Evolutionary conservation across 306 rosid species (phyloP).

Genomic region (Cicer cuneatum): DNA sequence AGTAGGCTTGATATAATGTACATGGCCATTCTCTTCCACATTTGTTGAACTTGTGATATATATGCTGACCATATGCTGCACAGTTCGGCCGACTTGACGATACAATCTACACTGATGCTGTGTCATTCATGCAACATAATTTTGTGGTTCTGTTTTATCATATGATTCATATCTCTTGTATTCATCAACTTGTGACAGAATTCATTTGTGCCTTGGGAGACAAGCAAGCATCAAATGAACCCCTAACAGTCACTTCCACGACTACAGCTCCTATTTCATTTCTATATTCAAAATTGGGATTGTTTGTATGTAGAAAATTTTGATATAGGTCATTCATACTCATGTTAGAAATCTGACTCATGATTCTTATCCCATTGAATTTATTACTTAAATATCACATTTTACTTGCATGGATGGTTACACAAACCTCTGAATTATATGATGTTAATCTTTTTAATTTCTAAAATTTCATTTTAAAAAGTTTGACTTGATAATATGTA

Average conservation of each 20-base stretch:
- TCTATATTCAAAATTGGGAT: conserved; percentile 41
- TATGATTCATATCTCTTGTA: conserved; percentile 43
- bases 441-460: background rate
- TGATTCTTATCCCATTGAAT: conserved; percentile 48
- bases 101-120: conserved; percentile 38
- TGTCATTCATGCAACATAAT: conserved; percentile 44
- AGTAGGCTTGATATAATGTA: conserved; percentile 32
- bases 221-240: conserved; percentile 49
- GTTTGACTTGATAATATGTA: background rate
- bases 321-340: conserved; percentile 48
- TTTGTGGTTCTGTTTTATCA: conserved; percentile 45
- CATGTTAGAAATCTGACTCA: conserved; percentile 41
- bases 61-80: conserved; percentile 45
- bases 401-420: conserved; percentile 22
- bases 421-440: background rate
- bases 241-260: conserved; percentile 43
- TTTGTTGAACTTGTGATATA: conserved; percentile 47
- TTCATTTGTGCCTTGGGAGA: conserved; percentile 59
- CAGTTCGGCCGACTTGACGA: conserved; percentile 40
- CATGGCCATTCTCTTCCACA: conserved; percentile 43
- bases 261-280: conserved; percentile 35
- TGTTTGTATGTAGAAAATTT: conserved; percentile 56
- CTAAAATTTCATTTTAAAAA: background rate
- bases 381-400: conserved; percentile 37
- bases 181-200: conserved; percentile 46